These are phyloP conservation scores for Aspergillus mulundensis DNA, from an alignment of 495 filamentous ascomycete genomes.

Conservation along the genomic window DNA sequence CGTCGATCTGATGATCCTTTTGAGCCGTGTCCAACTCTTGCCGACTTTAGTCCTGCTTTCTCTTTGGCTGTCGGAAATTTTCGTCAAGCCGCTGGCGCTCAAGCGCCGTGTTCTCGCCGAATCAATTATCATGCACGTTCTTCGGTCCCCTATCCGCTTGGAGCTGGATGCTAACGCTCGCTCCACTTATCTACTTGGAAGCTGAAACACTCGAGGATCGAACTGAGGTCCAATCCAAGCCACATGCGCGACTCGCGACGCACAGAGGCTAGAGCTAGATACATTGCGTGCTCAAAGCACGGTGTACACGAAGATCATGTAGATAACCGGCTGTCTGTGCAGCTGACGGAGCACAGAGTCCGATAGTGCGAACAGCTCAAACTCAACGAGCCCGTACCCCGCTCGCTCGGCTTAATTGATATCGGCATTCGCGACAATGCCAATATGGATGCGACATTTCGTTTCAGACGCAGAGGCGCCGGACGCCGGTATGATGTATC, in stretches of 20 bases:
- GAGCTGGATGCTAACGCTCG: background rate
- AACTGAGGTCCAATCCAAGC: background rate
- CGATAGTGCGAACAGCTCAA: background rate
- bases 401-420: background rate
- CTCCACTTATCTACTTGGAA: background rate
- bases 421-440: background rate
- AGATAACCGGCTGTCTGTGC: background rate
- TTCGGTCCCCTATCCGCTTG: background rate
- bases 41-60: background rate
- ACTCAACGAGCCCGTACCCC: background rate
- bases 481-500: background rate
- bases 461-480: background rate
- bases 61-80: background rate
- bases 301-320: background rate
- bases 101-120: background rate
- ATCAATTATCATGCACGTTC: background rate
- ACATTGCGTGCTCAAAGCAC: background rate
- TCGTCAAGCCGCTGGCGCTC: background rate
- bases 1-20: conserved; percentile 18
- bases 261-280: background rate
- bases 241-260: background rate
- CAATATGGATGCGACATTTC: background rate
- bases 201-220: background rate
- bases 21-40: conserved; percentile 5
- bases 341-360: background rate